These are phyloP conservation scores for Laguncularia racemosa DNA, from an alignment of 345 rosid species.

Conservation along the genomic window DNA sequence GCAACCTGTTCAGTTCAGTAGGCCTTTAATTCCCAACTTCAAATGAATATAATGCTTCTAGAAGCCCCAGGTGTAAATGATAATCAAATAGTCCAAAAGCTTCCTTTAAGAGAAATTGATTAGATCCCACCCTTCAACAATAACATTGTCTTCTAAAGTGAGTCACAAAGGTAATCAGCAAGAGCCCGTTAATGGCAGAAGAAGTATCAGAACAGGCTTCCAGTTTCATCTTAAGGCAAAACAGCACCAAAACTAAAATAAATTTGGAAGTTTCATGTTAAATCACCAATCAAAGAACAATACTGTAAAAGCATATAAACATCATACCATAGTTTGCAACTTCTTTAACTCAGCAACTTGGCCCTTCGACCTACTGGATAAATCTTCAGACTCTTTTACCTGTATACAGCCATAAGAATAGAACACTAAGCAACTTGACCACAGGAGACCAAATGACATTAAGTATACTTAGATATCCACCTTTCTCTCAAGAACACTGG, in stretches of 20 bases:
- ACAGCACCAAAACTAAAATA: too few species aligned
- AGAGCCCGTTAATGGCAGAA: too few species aligned
- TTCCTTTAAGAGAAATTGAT: too few species aligned
- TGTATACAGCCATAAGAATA: slow-evolving; percentile 23
- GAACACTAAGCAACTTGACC: too few species aligned
- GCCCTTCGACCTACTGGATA: slow-evolving; percentile 44
- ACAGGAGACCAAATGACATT: neutral
- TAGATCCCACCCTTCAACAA: too few species aligned
- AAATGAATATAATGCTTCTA: too few species aligned
- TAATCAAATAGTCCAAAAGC: too few species aligned
- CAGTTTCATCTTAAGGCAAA: neutral
- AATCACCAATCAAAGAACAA: slow-evolving; percentile 1
- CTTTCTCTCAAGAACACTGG: slow-evolving; percentile 59
- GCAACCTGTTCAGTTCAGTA: too few species aligned
- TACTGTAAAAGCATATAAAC: slow-evolving; percentile 9
- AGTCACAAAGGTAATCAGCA: too few species aligned
- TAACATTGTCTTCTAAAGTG: too few species aligned
- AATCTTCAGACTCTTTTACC: slow-evolving; percentile 57
- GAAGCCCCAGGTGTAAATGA: too few species aligned
- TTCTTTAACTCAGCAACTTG: slow-evolving; percentile 56
- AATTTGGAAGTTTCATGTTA: neutral
- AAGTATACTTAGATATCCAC: slow-evolving; percentile 28
- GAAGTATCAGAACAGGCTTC: neutral
- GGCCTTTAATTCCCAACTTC: too few species aligned
- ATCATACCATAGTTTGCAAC: slow-evolving; percentile 66